Evolutionary conservation across 2,329 filamentous ascomycete genomes (phyloP).

Genomic region (Periconia sp.): DNA sequence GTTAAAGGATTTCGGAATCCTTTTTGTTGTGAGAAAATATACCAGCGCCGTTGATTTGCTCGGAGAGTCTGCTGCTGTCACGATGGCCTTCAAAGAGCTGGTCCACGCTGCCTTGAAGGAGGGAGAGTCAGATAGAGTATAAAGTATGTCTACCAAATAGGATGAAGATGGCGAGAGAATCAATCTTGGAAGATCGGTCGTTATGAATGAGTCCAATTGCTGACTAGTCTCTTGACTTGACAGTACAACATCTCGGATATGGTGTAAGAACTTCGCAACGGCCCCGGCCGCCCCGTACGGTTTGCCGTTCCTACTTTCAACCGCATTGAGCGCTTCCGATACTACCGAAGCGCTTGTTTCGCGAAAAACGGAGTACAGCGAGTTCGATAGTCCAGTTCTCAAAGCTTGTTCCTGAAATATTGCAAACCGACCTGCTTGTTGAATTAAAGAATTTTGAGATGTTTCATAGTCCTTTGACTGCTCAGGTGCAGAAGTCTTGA

Average conservation of each 20-base stretch:
- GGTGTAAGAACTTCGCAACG: slow-evolving; percentile 59
- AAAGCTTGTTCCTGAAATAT: slow-evolving; percentile 53
- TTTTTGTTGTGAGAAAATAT: slow-evolving; percentile 42
- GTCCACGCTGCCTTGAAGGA: slow-evolving; percentile 40
- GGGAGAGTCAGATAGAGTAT: slow-evolving; percentile 49
- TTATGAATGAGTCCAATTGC: slow-evolving; percentile 54
- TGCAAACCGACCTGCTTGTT: slow-evolving; percentile 70
- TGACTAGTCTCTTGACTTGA: slow-evolving; percentile 51
- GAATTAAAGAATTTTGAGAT: slow-evolving; percentile 73
- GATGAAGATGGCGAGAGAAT: slow-evolving; percentile 72
- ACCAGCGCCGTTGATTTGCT: slow-evolving; percentile 36
- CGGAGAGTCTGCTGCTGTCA: slow-evolving; percentile 35
- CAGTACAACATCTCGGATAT: slow-evolving; percentile 50
- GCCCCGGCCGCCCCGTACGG: slow-evolving; percentile 69
- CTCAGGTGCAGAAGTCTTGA: slow-evolving; percentile 79
- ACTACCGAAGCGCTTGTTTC: slow-evolving; percentile 52
- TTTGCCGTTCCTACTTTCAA: slow-evolving; percentile 65
- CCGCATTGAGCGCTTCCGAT: slow-evolving; percentile 55
- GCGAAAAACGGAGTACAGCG: slow-evolving; percentile 25
- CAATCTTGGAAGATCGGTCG: slow-evolving; percentile 63
- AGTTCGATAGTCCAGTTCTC: slow-evolving; percentile 6
- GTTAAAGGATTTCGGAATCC: slow-evolving; percentile 42
- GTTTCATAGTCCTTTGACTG: slow-evolving; percentile 76
- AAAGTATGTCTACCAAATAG: slow-evolving; percentile 70
- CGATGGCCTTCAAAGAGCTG: slow-evolving; percentile 32